A percentile compares a stretch with the other conserved stretches of the same genome.
phyloP scores from a whole-genome alignment of 225 moss, liverwort and hornwort genomes.

The Sphagnum contortum region DNA sequence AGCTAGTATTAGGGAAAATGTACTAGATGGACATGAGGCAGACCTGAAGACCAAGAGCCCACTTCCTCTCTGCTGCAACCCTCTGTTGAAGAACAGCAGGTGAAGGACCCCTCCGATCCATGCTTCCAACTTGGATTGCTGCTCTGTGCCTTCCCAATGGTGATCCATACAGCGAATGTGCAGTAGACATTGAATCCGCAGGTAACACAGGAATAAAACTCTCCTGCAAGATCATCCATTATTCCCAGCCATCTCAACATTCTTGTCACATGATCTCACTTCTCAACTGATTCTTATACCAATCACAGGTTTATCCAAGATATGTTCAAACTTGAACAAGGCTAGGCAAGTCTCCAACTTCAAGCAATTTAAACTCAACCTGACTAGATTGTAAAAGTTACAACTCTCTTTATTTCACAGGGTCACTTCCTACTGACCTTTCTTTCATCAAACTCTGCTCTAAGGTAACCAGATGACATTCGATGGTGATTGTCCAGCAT shows the following conservation, averaged over 20 bases:
- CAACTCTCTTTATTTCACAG: background rate
- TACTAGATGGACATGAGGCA: background rate
- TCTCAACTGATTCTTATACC: background rate
- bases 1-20: too few relatives aligned
- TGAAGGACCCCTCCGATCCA: constrained; percentile 50
- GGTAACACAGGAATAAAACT: constrained; percentile 21
- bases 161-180: constrained; percentile 20
- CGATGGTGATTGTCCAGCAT: constrained; percentile 55
- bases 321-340: background rate
- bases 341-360: background rate
- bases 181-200: constrained; percentile 18
- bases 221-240: constrained; percentile 17
- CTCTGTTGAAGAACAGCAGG: constrained; percentile 36
- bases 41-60: constrained; percentile 49
- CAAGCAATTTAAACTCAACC: constrained; percentile 3
- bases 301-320: background rate
- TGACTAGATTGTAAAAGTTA: background rate
- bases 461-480: constrained; percentile 50
- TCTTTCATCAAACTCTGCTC: constrained; percentile 38
- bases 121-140: constrained; percentile 21
- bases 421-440: constrained; percentile 14
- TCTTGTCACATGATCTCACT: background rate
- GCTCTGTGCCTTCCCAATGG: constrained; percentile 20
- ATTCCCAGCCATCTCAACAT: background rate
- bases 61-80: constrained; percentile 50